phyloP scores from a whole-genome alignment of 1,139 yeast species.

The Geotrichum reessii region DNA sequence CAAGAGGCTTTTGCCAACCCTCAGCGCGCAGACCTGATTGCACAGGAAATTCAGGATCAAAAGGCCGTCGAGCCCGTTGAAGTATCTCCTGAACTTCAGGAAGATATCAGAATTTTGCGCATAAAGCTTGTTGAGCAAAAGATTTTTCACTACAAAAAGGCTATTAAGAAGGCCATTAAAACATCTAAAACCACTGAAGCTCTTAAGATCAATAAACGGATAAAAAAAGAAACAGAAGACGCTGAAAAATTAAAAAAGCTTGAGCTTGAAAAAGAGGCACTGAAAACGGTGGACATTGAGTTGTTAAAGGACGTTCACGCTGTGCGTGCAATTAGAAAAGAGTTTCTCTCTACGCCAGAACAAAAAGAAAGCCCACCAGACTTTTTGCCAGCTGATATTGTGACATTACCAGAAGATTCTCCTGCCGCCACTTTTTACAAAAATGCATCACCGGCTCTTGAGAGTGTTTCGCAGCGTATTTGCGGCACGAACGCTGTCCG shows the following conservation, averaged over 20 bases:
- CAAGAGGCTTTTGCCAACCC: slow-evolving; percentile 16
- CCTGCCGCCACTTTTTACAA: slow-evolving; percentile 6
- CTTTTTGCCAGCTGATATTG: slow-evolving; percentile 18
- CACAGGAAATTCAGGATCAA: slow-evolving; percentile 18
- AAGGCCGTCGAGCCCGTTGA: slow-evolving; percentile 13
- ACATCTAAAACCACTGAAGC: slow-evolving; percentile 32
- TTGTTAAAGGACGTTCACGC: slow-evolving; percentile 26
- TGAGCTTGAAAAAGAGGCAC: slow-evolving; percentile 28
- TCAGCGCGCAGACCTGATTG: slow-evolving; percentile 16
- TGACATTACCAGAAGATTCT: slow-evolving; percentile 5
- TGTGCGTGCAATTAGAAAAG: slow-evolving; percentile 25
- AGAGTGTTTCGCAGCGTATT: slow-evolving; percentile 45
- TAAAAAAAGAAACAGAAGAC: slow-evolving; percentile 22
- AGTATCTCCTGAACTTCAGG: slow-evolving; percentile 15
- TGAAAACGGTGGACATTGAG: slow-evolving; percentile 25
- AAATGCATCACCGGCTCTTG: slow-evolving; percentile 14
- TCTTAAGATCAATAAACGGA: slow-evolving; percentile 33
- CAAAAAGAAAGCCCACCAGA: slow-evolving; percentile 22
- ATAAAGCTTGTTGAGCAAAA: slow-evolving; percentile 33
- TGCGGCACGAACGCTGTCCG: slow-evolving; percentile 55
- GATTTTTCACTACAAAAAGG: slow-evolving; percentile 30
- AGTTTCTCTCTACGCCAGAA: slow-evolving; percentile 21
- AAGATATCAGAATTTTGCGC: slow-evolving; percentile 27
- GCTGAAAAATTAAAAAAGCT: slow-evolving; percentile 22
- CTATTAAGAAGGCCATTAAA: slow-evolving; percentile 33